Evolutionary conservation across 257 asterid genomes (phyloP), one percentile per base, ranked within the genome.

Genomic region (Penstemon eatonii): DNA sequence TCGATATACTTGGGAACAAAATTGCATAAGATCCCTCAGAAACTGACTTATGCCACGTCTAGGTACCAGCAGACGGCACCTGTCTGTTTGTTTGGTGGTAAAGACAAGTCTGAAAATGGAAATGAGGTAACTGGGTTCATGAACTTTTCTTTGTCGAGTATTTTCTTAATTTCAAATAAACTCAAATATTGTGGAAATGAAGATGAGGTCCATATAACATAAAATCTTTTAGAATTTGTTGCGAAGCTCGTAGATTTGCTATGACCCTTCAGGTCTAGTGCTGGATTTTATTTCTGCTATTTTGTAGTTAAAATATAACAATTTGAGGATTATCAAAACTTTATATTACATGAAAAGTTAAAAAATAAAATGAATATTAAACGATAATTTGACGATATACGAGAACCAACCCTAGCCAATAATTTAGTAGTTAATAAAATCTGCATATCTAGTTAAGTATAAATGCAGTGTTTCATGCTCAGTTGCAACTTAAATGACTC

Each of bases 21-120:
- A 49, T 41, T 76, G 62, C 78, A 79, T 50, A 75, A 59, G 43
- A 56, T 58, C 67, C 38, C 75, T 63, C 51, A 70, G 75, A 81
- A 78, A 46, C 56, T 39, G 53, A 75, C 74, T 63, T 53, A 76
- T 63, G 67, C 65, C 19, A 56, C 68, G 36, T 65, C 74, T 56
- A 68, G 71, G 56, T 65, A 55, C 72, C 81, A 68, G 54, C 72
- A 53, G 44, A 55, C 75, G 58, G 53, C 79, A 52, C 75, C 78
- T 60, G 85, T 82, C 44, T 86, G 90, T 77, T 74, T 78, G 76
- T 83, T 85, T 73, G 88, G 90, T 62, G 84, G 85, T 49, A 75
- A 86, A 70, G 89, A 91, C 60, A 83, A 83, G 73, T 69, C 84
- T 7, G 79, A 71, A 33, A 71, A 67, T 61, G 94, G 72, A 44